Evolutionary conservation across 805 yeast genomes (phyloP), one percentile per base, ranked within the genome.

Genomic region (Wickerhamiella occidentalis): DNA sequence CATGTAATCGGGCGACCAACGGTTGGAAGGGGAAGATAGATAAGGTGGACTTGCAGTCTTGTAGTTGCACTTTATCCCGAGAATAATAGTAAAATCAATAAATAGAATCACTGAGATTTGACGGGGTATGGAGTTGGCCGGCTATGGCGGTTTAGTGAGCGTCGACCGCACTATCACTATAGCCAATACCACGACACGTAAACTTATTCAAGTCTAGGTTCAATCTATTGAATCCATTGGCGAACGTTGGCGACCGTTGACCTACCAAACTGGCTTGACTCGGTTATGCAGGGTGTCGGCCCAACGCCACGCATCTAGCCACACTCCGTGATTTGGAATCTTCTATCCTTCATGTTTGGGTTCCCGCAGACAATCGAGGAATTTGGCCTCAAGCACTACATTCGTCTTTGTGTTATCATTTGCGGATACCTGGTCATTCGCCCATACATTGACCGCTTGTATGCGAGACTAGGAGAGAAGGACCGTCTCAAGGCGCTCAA

Each of bases 391-490:
- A 56, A 54, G 45, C 60, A 64, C 45, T 64, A 59, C 45, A 54
- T 64, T 17, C 62, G 68, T 5, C 50, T 64, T 26, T 55, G 59
- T 28, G 45, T 61, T 12, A 55, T 64, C 33, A 46, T 64, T 26
- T 52, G 61, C 33, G 56, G 52, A 23, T 64, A 64, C 49, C 30
- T 64, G 29, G 44, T 62, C 11, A 40, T 63, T 15, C 59, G 67
- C 8, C 68, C 68, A 3, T 45, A 55, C 17, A 28, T 64, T 22
- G 61, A 62, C 49, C 53, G 51, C 49, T 12, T 63, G 36, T 61
- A 58, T 45, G 60, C 55, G 45, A 49, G 50, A 40, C 56, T 61
- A 44, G 61, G 55, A 15, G 58, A 58, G 47, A 51, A 58, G 17
- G 55, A 50, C 47, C 56, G 59, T 17, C 30, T 41, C 36, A 52